A percentile compares a stretch with the other conserved stretches of the same genome.
Evolutionary conservation across 352 stramenopile genomes (phyloP).

Genomic region (Elongisporangium senticosum): DNA sequence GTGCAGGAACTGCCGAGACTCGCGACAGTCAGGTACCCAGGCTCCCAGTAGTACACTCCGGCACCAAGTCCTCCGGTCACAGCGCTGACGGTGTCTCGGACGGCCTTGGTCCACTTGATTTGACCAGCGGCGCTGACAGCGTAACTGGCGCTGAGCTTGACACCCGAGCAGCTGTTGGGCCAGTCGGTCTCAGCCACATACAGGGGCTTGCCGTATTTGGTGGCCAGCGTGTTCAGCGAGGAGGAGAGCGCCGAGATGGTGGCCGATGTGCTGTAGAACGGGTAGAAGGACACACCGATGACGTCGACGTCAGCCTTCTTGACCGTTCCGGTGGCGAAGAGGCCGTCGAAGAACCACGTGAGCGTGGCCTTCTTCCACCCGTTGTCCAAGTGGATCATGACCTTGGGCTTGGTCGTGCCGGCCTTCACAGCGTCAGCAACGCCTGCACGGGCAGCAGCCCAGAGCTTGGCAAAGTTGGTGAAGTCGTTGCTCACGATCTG

Average conservation of each 20-base stretch:
- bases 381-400: constrained; percentile 30
- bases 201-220: constrained; percentile 24
- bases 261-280: constrained; percentile 20
- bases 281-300: constrained; percentile 28
- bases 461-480: constrained; percentile 17
- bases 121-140: constrained; percentile 16
- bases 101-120: constrained; percentile 17
- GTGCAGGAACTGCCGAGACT: constrained; percentile 21
- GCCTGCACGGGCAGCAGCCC: constrained; percentile 17
- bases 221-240: constrained; percentile 18
- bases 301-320: constrained; percentile 21
- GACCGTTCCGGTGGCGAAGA: constrained; percentile 21
- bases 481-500: constrained; percentile 23
- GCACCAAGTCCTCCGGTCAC: constrained; percentile 18
- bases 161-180: constrained; percentile 19
- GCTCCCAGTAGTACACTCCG: constrained; percentile 33
- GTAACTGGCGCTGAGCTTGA: constrained; percentile 21
- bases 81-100: constrained; percentile 17
- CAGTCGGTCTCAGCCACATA: constrained; percentile 29
- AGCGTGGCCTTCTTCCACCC: constrained; percentile 25
- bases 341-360: constrained; percentile 21
- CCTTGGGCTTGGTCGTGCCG: constrained; percentile 19
- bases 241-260: constrained; percentile 21
- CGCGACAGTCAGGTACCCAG: constrained; percentile 18
- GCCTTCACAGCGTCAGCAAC: constrained; percentile 16